Conservation (phyloP, 306 rosid genomes). For the Medicago ruthenica region DNA sequence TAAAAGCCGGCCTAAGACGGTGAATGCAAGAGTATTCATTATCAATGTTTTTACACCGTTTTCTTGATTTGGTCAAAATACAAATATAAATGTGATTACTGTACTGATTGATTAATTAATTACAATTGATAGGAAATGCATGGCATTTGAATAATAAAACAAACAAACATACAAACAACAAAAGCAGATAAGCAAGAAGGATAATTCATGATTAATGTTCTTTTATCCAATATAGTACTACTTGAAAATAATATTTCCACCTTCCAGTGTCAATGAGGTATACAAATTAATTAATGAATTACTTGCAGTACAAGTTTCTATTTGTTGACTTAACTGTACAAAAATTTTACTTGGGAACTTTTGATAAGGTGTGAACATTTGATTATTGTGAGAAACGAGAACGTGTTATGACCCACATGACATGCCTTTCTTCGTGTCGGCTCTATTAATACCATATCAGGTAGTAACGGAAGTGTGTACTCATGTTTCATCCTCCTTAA, state of each 20-base stretch:
- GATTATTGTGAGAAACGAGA: too few relatives aligned
- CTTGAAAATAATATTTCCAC: neutral
- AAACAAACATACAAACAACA: neutral
- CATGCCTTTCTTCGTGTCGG: too few relatives aligned
- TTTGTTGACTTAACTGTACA: neutral
- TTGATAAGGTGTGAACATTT: too few relatives aligned
- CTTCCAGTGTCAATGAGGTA: neutral
- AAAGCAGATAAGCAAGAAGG: neutral
- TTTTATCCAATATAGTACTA: neutral
- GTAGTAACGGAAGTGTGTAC: too few relatives aligned
- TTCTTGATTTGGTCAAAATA: constrained; percentile 19
- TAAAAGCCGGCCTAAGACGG: neutral
- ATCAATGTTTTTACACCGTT: constrained; percentile 17
- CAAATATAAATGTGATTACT: neutral
- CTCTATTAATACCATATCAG: too few relatives aligned
- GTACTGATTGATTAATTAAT: neutral
- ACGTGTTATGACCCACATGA: too few relatives aligned
- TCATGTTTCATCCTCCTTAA: too few relatives aligned
- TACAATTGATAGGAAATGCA: neutral
- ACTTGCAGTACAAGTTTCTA: neutral
- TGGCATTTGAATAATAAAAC: neutral
- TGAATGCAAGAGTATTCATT: constrained; percentile 32
- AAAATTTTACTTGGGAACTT: too few relatives aligned
- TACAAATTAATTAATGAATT: neutral
- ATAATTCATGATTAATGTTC: neutral